These are phyloP conservation scores for Backusella morwellensis DNA, from an alignment of 192 early-diverging fungal species.

Conservation along the genomic window DNA sequence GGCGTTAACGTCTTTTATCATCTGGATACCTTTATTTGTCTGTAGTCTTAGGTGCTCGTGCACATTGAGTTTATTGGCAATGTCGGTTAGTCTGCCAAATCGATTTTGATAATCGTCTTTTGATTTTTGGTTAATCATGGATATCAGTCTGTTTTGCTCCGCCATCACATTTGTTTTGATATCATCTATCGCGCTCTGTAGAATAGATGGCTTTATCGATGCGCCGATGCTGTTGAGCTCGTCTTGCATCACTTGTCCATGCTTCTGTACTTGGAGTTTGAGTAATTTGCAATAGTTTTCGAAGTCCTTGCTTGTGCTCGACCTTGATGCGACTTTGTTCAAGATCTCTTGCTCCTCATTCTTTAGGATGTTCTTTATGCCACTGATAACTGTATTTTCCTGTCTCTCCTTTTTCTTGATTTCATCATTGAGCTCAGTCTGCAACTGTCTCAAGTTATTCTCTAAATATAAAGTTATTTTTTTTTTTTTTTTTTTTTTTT, in stretches of 20 bases:
- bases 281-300: background rate
- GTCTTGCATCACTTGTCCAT: background rate
- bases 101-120: background rate
- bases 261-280: background rate
- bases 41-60: background rate
- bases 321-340: background rate
- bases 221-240: background rate
- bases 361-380: background rate
- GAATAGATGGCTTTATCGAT: background rate
- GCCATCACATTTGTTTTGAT: background rate
- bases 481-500: background rate
- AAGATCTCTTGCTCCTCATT: background rate
- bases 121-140: background rate
- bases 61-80: background rate
- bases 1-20: background rate
- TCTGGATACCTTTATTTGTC: background rate
- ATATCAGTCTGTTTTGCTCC: background rate
- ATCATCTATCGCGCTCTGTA: background rate
- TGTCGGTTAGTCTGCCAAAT: background rate
- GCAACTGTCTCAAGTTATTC: background rate
- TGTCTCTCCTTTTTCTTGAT: background rate
- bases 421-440: background rate
- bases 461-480: background rate
- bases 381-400: background rate
- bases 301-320: background rate